Evolutionary conservation across 371 early-diverging fungal species (phyloP), one percentile per base, ranked within the genome.

Genomic region (Zopfochytrium polystomum): DNA sequence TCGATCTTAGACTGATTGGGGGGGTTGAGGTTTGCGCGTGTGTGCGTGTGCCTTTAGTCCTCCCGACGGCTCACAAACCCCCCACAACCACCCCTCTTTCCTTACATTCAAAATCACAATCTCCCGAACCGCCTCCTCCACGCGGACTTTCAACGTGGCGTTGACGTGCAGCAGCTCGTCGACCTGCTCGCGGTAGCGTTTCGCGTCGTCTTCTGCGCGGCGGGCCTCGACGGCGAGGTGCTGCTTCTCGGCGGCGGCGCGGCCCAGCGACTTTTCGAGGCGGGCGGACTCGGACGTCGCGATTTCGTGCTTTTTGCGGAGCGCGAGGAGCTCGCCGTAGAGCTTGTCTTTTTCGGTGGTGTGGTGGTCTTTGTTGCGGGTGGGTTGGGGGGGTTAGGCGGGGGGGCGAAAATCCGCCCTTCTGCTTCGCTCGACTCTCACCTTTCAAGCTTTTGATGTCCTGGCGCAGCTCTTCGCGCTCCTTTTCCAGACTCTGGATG

Each of bases 101-200:
- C 33, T 11, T 1, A 63, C 63, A 54, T 66, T 61, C 33, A 66
- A 6, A 1, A 44, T 30, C 11, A 52, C 35, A 43, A 60, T 58
- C 15, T 35, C 34, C 42, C 63, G 62, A 18, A 65, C 60, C 22
- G 72, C 56, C 34, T 72, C 75, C 49, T 75, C 71, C 1, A 75
- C 57, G n/a, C 68, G 26, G 0, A 38, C 42, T 62, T 65, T 66
- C 2, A 72, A 52, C 18, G 62, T 58, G 1, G 53, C 63, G 34
- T 78, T 73, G 44, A 74, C 63, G 26, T 66, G 65, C 20, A 74
- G 48, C 49, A 72, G 71, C 62, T 78, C 79, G 34, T 74, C 71
- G 4, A 78, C 67, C 63, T 70, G 65, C 30, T 66, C 67, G 32
- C 70, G 52, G 34, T 62, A 59, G 34, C 55, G 52, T 26, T 51